phyloP scores from a whole-genome alignment of 495 filamentous ascomycete species.

The Terfezia boudieri region DNA sequence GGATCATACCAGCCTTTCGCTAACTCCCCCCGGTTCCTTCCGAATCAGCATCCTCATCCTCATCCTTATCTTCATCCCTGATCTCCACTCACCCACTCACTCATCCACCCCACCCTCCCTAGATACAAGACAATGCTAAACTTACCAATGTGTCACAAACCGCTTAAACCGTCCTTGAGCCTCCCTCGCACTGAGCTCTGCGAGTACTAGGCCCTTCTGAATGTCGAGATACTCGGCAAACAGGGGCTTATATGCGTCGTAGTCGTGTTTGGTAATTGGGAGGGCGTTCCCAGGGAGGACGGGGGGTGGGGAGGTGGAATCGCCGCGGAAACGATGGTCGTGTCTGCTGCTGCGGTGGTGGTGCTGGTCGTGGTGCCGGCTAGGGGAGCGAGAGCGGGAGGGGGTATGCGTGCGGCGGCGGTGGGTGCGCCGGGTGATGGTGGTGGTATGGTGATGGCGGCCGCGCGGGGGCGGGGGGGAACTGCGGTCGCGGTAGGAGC shows the following conservation, averaged over 20 bases:
- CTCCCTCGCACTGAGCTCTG: constrained; percentile 44
- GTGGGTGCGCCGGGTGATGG: constrained; percentile 2
- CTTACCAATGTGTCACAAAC: constrained; percentile 71
- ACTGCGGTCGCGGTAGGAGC: constrained; percentile 1
- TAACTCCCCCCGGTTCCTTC: constrained; percentile 75
- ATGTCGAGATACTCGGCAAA: constrained; percentile 77
- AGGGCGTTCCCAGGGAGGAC: constrained; percentile 45
- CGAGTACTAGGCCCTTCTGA: constrained; percentile 51
- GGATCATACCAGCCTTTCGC: constrained; percentile 90
- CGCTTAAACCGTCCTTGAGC: constrained; percentile 77
- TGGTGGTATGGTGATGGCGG: neutral
- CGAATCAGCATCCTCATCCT: constrained; percentile 11
- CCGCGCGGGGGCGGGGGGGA: neutral
- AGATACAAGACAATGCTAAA: neutral
- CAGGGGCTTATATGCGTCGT: constrained; percentile 39
- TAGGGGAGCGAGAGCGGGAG: neutral
- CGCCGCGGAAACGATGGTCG: neutral
- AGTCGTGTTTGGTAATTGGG: constrained; percentile 41
- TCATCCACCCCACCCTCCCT: neutral
- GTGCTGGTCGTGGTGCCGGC: constrained; percentile 1
- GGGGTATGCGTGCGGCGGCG: no score
- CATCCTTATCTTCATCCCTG: neutral
- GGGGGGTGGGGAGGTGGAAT: constrained; percentile 5
- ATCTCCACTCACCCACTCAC: neutral
- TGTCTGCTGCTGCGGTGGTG: constrained; percentile 3